These are phyloP conservation scores for Myriosclerotinia curreyana DNA, from an alignment of 2,329 filamentous ascomycete species.

Conservation along the genomic window DNA sequence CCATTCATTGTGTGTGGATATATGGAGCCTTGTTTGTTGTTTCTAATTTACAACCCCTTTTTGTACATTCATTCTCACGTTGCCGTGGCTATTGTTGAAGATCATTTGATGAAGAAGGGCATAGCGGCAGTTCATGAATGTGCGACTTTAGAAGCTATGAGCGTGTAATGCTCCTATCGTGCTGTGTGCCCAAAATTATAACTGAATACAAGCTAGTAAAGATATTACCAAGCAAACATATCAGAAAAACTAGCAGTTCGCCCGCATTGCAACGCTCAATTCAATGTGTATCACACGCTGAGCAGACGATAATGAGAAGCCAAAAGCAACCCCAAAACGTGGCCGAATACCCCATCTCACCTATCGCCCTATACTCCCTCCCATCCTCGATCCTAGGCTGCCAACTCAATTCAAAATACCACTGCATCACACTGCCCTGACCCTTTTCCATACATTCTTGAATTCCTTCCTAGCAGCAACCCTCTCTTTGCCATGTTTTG, in stretches of 20 bases:
- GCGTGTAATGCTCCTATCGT: neutral
- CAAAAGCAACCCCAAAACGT: neutral
- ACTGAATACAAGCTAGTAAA: too few species aligned
- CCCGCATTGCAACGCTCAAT: neutral
- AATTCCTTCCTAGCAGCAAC: conserved; percentile 23
- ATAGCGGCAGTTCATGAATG: too few species aligned
- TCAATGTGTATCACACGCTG: neutral
- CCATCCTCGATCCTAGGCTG: neutral
- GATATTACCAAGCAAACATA: neutral
- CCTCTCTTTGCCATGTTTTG: conserved; percentile 34
- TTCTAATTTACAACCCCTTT: too few species aligned
- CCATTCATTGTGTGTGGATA: too few species aligned
- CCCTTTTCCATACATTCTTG: neutral
- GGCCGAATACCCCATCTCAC: neutral
- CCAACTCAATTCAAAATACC: neutral
- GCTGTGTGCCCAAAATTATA: neutral
- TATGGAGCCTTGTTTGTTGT: too few species aligned
- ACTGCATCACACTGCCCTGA: neutral
- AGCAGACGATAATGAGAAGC: neutral
- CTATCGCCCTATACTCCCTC: neutral
- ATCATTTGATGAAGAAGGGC: too few species aligned
- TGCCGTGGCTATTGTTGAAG: too few species aligned
- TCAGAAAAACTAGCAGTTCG: neutral
- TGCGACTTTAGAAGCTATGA: too few species aligned
- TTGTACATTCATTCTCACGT: too few species aligned